These are phyloP conservation scores for Jamesozyma gamospora DNA, from an alignment of 805 yeast species.

Conservation along the genomic window DNA sequence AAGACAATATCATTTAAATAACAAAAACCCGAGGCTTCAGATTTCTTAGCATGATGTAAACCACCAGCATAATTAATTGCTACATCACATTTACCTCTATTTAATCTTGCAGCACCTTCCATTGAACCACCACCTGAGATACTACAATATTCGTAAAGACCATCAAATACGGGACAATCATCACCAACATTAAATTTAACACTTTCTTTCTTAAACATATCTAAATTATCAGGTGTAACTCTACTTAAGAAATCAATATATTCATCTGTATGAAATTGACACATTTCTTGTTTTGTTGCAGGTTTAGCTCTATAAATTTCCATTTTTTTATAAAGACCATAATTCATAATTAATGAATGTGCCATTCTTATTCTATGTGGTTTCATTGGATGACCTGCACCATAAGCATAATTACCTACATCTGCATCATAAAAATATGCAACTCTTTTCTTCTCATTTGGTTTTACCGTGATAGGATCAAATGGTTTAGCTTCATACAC, in stretches of 20 bases:
- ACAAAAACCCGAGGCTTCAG: constrained; percentile 92
- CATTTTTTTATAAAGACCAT: constrained; percentile 93
- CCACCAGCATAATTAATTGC: constrained; percentile 98
- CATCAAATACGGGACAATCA: constrained; percentile 92
- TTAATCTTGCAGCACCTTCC: constrained; percentile 82
- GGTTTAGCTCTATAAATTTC: constrained; percentile 95
- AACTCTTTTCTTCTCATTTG: constrained; percentile 44
- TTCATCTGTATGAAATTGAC: constrained; percentile 96
- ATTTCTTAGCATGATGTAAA: constrained; percentile 89
- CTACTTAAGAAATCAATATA: constrained; percentile 86
- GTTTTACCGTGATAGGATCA: constrained; percentile 48
- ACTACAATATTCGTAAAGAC: constrained; percentile 81
- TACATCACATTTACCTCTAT: constrained; percentile 80
- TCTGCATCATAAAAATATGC: constrained; percentile 84
- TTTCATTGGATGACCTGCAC: constrained; percentile 98
- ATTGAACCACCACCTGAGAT: constrained; percentile 89
- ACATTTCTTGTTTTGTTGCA: constrained; percentile 96
- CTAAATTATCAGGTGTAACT: constrained; percentile 87
- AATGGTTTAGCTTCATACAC: constrained; percentile 48
- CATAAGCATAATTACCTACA: constrained; percentile 96
- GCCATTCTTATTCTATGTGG: constrained; percentile 99
- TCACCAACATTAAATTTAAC: constrained; percentile 85
- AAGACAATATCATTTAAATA: constrained; percentile 90
- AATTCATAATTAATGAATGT: constrained; percentile 91
- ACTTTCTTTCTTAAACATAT: constrained; percentile 77